Evolutionary conservation across 1,284 basidiomycete genomes (phyloP).

Genomic region (Marasmius tenuissimus): DNA sequence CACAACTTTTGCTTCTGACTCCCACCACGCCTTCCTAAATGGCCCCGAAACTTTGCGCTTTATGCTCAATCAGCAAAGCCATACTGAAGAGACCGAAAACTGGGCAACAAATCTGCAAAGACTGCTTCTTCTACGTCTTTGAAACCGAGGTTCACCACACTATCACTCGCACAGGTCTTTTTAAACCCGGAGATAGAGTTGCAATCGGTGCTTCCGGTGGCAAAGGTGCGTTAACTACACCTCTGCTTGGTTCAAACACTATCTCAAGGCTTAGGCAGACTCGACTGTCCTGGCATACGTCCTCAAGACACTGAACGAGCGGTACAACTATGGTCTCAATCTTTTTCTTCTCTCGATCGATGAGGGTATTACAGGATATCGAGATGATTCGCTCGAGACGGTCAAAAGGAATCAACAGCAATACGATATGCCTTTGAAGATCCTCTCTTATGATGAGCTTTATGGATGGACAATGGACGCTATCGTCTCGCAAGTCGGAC

Average conservation of each 20-base stretch:
- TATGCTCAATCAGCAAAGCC: conserved; percentile 78
- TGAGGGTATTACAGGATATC: conserved; percentile 97
- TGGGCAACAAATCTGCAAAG: conserved; percentile 93
- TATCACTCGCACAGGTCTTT: conserved; percentile 79
- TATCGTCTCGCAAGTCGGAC: conserved; percentile 92
- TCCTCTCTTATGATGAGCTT: conserved; percentile 92
- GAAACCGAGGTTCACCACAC: conserved; percentile 99
- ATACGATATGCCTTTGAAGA: conserved; percentile 94
- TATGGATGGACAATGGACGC: conserved; percentile 99
- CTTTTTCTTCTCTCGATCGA: conserved; percentile 96
- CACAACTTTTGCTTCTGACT: background rate
- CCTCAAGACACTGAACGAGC: conserved; percentile 93
- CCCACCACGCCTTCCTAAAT: conserved; percentile 33
- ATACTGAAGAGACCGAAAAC: conserved; percentile 97
- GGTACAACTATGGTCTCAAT: conserved; percentile 91
- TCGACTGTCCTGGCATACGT: conserved; percentile 98
- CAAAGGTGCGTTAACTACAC: conserved; percentile 65
- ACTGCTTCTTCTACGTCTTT: conserved; percentile 96
- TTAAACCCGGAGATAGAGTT: conserved; percentile 90
- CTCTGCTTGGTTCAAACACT: background rate
- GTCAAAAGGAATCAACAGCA: conserved; percentile 97
- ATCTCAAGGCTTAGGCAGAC: conserved; percentile 51
- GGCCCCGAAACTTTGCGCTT: conserved; percentile 69
- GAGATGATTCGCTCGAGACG: conserved; percentile 98
- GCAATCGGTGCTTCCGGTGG: conserved; percentile 98